These are phyloP conservation scores for Cryptococcus neoformans DNA, from an alignment of 1,284 basidiomycete genomes.

Conservation along the genomic window DNA sequence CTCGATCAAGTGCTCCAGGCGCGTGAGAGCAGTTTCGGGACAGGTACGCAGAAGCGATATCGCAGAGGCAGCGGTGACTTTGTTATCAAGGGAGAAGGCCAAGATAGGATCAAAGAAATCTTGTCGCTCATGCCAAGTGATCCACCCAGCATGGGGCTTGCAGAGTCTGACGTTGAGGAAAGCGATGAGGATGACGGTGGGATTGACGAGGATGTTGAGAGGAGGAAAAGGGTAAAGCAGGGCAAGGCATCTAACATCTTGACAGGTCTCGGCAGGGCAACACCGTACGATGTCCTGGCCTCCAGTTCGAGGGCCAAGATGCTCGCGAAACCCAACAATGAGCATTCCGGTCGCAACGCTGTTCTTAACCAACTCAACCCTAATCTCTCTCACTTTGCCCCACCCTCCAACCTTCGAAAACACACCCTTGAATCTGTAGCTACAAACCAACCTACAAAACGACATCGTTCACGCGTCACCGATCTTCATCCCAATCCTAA, in stretches of 20 bases:
- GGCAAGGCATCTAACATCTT: neutral
- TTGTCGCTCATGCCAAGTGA: slow-evolving; percentile 20
- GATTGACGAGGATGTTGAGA: neutral
- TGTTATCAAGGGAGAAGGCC: slow-evolving; percentile 8
- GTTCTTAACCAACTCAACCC: slow-evolving; percentile 8
- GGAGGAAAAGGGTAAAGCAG: slow-evolving; percentile 1
- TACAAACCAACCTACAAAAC: neutral
- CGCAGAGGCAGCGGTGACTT: slow-evolving; percentile 5
- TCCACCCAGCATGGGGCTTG: slow-evolving; percentile 18
- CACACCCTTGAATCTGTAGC: slow-evolving; percentile 1
- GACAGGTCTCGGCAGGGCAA: slow-evolving; percentile 16
- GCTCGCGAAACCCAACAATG: slow-evolving; percentile 6
- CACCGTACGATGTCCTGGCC: slow-evolving; percentile 15
- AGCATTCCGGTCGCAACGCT: neutral
- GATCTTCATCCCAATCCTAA: neutral
- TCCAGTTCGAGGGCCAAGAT: slow-evolving; percentile 13
- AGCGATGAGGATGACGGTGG: slow-evolving; percentile 8
- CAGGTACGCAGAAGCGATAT: slow-evolving; percentile 2
- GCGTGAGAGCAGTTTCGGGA: slow-evolving; percentile 13
- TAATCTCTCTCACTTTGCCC: slow-evolving; percentile 1
- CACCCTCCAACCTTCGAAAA: neutral
- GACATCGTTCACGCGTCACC: slow-evolving; percentile 2
- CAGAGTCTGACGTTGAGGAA: slow-evolving; percentile 11
- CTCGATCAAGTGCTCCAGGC: slow-evolving; percentile 18
- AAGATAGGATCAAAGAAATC: slow-evolving; percentile 10